Base-by-base conservation (phyloP, 176 grass and related monocot genomes). In the Carex littledalei region DNA sequence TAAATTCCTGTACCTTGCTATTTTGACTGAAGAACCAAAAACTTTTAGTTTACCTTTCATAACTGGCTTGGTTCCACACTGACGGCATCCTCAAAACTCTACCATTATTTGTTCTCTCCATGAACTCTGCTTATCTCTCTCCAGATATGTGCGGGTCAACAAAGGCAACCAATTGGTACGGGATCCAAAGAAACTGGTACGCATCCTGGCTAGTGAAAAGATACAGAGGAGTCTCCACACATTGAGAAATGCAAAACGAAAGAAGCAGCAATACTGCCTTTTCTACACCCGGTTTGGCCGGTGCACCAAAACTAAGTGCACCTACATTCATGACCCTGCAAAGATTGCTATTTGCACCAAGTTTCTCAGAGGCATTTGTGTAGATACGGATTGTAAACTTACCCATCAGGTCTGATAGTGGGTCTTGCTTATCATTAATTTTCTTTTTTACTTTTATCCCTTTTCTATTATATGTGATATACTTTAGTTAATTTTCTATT, bases 291-390 rank as follows among this genome's bases (percentile, higher is more conserved):
- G 93, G 47, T 95, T 99, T 60, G 96, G 93, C 15, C 70, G 88
- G 65, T 95, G 93, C 92, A 95, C 92, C 67, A 94, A 94, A 78
- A 84, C 87, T 66, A 94, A 92, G 62, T 99, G 96, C 34, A 88
- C 69, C 20, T 99, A 91, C 78, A 94, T 99, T 80, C 96, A 95
- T 82, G 96, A 99, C 71, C 87, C 35, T 79, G 88, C 96, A 85
- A 95, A 99, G 86, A 90, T 99, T 53, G 89, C 93, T 84, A 99
- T 99, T 52, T 99, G 96, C 84, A 99, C 96, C 88, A 99, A 94
- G 87, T 99, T 94, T 86, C 91, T 99, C 90, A 95, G 72, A 78
- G 96, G 93, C 84, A 86, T 86, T 80, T 99, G 93, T 93, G 91
- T 88, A 80, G 86, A 90, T 86, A 81, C 77, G 72, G 88, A 78